phyloP scores from a whole-genome alignment of 2,329 filamentous ascomycete genomes.

The Raffaelea albimanens region DNA sequence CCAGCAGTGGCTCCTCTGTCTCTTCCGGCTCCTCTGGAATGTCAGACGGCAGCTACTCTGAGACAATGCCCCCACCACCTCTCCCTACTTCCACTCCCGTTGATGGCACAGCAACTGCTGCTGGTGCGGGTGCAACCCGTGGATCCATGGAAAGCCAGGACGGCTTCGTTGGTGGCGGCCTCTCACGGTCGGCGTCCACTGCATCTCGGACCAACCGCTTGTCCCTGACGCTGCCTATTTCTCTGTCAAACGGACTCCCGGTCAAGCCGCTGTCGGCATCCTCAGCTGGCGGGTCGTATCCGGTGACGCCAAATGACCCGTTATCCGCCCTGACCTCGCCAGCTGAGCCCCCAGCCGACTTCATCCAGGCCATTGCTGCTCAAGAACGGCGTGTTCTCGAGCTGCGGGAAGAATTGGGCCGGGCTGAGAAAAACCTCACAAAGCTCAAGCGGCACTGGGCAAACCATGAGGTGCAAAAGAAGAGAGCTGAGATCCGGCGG shows the following conservation, averaged over 20 bases:
- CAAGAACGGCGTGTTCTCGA: slow-evolving; percentile 89
- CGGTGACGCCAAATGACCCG: slow-evolving; percentile 39
- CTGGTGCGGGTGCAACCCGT: not conserved
- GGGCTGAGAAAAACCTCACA: slow-evolving; percentile 68
- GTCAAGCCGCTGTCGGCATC: slow-evolving; percentile 42
- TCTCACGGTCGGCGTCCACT: slow-evolving; percentile 42
- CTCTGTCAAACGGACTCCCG: slow-evolving; percentile 40
- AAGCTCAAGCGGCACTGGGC: slow-evolving; percentile 79
- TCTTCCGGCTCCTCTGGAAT: slow-evolving; percentile 10
- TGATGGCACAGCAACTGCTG: slow-evolving; percentile 4
- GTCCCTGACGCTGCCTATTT: slow-evolving; percentile 53
- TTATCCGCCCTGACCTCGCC: slow-evolving; percentile 32
- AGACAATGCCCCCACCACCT: slow-evolving; percentile 27
- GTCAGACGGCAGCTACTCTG: slow-evolving; percentile 15
- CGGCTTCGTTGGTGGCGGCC: slow-evolving; percentile 32
- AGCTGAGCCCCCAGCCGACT: slow-evolving; percentile 47
- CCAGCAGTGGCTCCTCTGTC: not conserved
- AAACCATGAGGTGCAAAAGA: slow-evolving; percentile 64
- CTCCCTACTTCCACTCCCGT: slow-evolving; percentile 17
- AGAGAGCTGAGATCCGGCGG: slow-evolving; percentile 59
- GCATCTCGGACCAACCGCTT: slow-evolving; percentile 48
- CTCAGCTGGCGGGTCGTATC: slow-evolving; percentile 30
- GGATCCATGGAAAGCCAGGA: slow-evolving; percentile 13
- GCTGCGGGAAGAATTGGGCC: slow-evolving; percentile 77
- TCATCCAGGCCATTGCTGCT: slow-evolving; percentile 82